Conservation (phyloP, 768 basidiomycete species). For the Mycena crocata region DNA sequence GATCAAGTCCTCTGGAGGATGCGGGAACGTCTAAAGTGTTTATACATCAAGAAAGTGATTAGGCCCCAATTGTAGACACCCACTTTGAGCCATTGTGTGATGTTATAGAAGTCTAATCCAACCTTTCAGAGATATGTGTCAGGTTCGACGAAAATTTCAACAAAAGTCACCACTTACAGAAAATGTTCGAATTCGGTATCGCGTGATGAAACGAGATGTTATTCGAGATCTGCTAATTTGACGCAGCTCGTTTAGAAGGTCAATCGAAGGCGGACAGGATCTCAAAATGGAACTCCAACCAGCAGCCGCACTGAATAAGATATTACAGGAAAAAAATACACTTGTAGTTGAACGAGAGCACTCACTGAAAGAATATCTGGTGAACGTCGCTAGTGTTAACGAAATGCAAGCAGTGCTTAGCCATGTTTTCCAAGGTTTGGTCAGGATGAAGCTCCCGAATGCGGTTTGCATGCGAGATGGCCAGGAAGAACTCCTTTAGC, state of each 20-base stretch:
- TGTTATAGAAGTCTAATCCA: not conserved
- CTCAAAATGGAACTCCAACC: not conserved
- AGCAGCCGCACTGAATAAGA: too few species aligned
- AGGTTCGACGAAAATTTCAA: too few species aligned
- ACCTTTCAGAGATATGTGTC: not conserved
- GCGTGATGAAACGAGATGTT: not conserved
- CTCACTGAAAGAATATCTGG: not conserved
- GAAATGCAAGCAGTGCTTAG: not conserved
- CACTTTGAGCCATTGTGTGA: conserved; percentile 2
- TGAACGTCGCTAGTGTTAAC: not conserved
- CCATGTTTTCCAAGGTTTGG: not conserved
- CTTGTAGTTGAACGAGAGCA: not conserved
- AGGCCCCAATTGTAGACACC: too few species aligned
- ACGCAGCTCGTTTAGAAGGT: not conserved
- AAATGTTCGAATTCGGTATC: too few species aligned
- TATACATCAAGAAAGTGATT: not conserved
- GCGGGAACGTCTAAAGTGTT: not conserved
- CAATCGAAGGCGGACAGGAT: not conserved
- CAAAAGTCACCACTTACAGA: too few species aligned
- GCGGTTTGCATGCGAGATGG: not conserved
- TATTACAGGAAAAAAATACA: not conserved
- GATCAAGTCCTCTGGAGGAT: not conserved
- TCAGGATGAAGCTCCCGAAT: too few species aligned
- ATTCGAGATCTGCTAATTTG: not conserved
- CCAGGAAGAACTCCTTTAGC: not conserved